Conservation (phyloP, 345 rosid species). For the Diplotaxis tenuifolia region DNA sequence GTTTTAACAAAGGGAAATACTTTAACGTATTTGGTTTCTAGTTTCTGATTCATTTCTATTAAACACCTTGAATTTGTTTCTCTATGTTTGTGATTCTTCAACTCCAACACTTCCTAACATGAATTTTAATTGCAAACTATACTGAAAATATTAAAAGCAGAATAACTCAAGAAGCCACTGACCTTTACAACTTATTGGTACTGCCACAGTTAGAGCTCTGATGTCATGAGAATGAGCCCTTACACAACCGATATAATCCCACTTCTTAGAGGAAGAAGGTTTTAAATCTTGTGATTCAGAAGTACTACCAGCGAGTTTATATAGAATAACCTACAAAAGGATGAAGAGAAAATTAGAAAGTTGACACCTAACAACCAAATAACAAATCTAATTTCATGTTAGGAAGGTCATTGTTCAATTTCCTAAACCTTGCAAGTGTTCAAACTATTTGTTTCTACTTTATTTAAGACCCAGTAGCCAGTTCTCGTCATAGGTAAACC, state of each 20-base stretch:
- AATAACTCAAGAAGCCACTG: conserved; percentile 30
- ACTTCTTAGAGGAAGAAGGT: conserved; percentile 54
- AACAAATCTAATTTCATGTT: background rate
- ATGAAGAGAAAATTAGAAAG: conserved; percentile 9
- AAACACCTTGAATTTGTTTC: background rate
- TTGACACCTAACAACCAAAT: background rate
- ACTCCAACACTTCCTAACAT: conserved; percentile 5
- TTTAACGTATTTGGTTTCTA: background rate
- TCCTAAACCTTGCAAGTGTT: background rate
- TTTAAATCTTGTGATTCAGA: conserved; percentile 34
- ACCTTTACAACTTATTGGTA: conserved; percentile 81
- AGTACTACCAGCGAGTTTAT: conserved; percentile 58
- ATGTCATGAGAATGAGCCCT: conserved; percentile 95
- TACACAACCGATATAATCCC: conserved; percentile 79
- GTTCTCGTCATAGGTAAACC: background rate
- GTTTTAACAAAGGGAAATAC: background rate
- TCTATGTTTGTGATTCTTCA: background rate
- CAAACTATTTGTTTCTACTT: background rate
- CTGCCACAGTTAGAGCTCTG: conserved; percentile 82
- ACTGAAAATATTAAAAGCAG: background rate
- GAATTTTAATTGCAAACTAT: background rate
- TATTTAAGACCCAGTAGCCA: background rate
- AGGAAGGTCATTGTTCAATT: background rate
- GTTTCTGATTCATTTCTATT: background rate
- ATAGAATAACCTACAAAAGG: conserved; percentile 64